phyloP scores from a whole-genome alignment of 2,329 filamentous ascomycete species.

The Emergomyces orientalis region DNA sequence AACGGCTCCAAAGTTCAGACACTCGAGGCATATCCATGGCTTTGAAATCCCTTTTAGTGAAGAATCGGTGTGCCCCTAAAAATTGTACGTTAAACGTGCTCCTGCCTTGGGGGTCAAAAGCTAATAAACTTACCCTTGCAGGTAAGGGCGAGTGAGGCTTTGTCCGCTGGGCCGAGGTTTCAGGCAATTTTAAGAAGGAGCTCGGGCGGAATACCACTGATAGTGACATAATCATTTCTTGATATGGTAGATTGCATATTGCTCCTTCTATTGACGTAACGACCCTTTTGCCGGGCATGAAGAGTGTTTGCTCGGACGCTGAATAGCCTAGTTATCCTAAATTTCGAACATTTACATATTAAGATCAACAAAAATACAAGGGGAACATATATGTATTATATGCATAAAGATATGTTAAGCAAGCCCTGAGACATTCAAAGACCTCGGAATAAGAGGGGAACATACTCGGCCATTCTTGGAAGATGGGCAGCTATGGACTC shows the following conservation, averaged over 20 bases:
- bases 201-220: background rate
- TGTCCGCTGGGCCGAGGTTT: background rate
- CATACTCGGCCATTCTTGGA: background rate
- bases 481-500: background rate
- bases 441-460: too few species aligned
- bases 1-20: background rate
- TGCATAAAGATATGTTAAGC: background rate
- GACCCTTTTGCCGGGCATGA: background rate
- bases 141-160: background rate
- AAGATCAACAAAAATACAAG: too few species aligned
- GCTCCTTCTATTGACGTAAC: background rate
- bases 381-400: too few species aligned
- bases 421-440: background rate
- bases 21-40: background rate
- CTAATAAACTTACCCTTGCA: background rate
- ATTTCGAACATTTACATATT: too few species aligned
- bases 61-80: background rate
- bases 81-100: background rate
- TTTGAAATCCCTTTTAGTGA: background rate
- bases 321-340: background rate
- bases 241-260: background rate
- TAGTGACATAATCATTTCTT: background rate
- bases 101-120: background rate
- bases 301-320: background rate
- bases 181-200: background rate